Percentiles rank a stretch among this genome's conserved stretches.
phyloP scores from a whole-genome alignment of 257 asterid species.

The Solanum gracilifrons region DNA sequence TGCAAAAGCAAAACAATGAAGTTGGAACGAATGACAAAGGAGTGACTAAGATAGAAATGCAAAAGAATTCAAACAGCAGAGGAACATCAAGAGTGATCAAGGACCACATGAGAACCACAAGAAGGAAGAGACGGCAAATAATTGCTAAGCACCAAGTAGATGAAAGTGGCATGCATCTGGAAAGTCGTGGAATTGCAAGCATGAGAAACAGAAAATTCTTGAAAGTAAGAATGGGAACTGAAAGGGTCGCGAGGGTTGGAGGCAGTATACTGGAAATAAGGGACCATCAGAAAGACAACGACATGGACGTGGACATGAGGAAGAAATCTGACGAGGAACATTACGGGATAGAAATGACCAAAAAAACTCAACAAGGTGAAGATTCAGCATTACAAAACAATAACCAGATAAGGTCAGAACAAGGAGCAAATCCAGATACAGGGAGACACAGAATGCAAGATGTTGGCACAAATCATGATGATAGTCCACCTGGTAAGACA shows the following conservation, averaged over 20 bases:
- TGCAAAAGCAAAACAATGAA: background rate
- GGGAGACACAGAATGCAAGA: background rate
- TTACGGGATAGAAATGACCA: background rate
- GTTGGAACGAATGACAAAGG: background rate
- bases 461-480: background rate
- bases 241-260: background rate
- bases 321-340: slow-evolving; percentile 1
- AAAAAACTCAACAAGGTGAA: background rate
- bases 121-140: slow-evolving; percentile 30
- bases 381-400: background rate
- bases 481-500: background rate
- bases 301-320: background rate
- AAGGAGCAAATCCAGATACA: background rate
- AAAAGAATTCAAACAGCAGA: slow-evolving; percentile 2
- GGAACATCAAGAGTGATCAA: background rate
- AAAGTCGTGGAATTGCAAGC: background rate
- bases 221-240: background rate
- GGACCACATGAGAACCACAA: slow-evolving; percentile 9
- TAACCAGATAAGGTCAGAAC: background rate
- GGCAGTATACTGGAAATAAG: background rate
- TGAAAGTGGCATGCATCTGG: slow-evolving; percentile 1
- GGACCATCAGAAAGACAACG: background rate
- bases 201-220: background rate
- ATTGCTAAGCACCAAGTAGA: slow-evolving; percentile 1
- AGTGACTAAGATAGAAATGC: slow-evolving; percentile 20